Base-by-base conservation (phyloP, 495 filamentous ascomycete species). In the Hamigera avellanea region DNA sequence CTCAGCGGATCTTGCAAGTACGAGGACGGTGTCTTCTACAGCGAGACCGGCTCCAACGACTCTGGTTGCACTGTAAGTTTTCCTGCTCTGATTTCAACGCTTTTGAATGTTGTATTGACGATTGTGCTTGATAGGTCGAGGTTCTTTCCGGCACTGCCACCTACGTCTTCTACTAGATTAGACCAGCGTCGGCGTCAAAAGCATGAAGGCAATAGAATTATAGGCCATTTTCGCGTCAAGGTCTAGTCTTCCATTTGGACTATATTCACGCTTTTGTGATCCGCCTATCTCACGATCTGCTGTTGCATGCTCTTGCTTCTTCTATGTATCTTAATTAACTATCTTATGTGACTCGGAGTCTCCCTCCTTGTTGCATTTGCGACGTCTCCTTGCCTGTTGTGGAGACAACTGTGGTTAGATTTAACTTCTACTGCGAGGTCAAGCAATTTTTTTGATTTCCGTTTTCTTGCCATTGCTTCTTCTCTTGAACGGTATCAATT, bases 1-100 rank as follows among this genome's bases (percentile, higher is more conserved):
- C 59, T 83, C 16, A 73, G 61, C 42, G 77, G 72, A 26, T 61
- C 58, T 12, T 95, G 89, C 75, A 74, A 62, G 44, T 84, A 86
- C 48, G 68, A 76, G 41, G 64, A 75, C 41, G 84, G 83, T 27
- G 45, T 67, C 27, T 75, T 67, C 42, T 61, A 56, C 39, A 69
- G 62, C 9, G 53, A 57, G 16, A 45, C 41, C 34, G 60, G 68
- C 30, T 38, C 52, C 30, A 58, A 58, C 35, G 50, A 57, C 35
- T 69, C 62, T 33, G 82, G 82, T 39, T 87, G 82, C 72, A 86
- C 82, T 41, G 81, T 85, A 56, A 51, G 58, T 54, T 42, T 37
- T 29, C n/a, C 13, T 1, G 14, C 18, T 26, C 14, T 31, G n/a
- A 18, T 13, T n/a, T 8, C 15, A 1, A 32, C 16, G 12, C n/a